Evolutionary conservation across 2,329 filamentous ascomycete species (phyloP).

Genomic region (Mycosphaerella sp.): DNA sequence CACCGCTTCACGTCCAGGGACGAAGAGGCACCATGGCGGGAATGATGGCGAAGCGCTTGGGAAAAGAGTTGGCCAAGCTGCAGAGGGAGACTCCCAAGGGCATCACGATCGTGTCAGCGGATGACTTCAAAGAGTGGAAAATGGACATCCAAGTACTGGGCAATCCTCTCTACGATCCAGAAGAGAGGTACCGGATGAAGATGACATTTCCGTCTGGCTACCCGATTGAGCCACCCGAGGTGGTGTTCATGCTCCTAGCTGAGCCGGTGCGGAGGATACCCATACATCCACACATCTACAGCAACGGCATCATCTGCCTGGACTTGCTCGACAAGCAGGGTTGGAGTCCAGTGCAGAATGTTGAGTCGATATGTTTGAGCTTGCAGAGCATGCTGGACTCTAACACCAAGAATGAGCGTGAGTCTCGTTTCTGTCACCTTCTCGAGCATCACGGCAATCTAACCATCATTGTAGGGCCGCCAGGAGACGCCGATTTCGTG

Average conservation of each 20-base stretch:
- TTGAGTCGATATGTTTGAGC: constrained; percentile 94
- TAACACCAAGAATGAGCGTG: constrained; percentile 80
- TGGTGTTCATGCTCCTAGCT: constrained; percentile 68
- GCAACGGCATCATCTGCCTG: constrained; percentile 96
- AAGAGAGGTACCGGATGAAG: constrained; percentile 74
- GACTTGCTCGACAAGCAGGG: constrained; percentile 82
- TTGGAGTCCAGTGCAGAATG: constrained; percentile 95
- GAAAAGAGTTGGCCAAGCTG: constrained; percentile 54
- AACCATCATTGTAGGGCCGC: constrained; percentile 46
- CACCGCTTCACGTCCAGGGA: not conserved
- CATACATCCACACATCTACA: constrained; percentile 96
- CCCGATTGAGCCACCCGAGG: constrained; percentile 94
- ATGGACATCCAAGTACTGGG: constrained; percentile 91
- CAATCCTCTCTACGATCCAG: constrained; percentile 74
- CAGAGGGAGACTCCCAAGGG: constrained; percentile 55
- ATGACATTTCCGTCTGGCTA: constrained; percentile 81
- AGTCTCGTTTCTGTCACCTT: constrained; percentile 6
- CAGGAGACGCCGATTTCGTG: constrained; percentile 86
- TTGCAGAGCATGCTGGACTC: constrained; percentile 97
- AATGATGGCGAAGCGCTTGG: constrained; percentile 38
- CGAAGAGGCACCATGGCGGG: constrained; percentile 25
- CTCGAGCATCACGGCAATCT: not conserved
- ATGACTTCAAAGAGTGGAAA: constrained; percentile 82
- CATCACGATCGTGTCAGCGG: constrained; percentile 73
- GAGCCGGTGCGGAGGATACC: constrained; percentile 59